Evolutionary conservation across 2,329 filamentous ascomycete genomes (phyloP), one percentile per base, ranked within the genome.

Genomic region (Cadophora sp.): DNA sequence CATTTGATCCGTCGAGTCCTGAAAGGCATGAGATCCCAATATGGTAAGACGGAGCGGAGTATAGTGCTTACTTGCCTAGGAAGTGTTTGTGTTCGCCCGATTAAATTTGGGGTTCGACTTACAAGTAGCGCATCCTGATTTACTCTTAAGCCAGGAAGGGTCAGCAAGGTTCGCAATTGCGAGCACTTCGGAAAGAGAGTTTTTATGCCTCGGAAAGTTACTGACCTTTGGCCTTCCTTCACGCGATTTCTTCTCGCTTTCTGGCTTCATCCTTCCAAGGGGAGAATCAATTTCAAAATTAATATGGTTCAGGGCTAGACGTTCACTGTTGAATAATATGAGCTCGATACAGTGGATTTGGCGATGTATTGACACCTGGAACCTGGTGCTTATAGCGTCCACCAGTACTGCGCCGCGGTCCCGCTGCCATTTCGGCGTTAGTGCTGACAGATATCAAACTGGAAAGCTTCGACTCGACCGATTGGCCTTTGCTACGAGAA

Each of bases 1-100:
- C 65, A 67, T 33, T 67, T 67, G 30, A 67, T 61, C n/a, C 61
- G 55, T 27, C 65, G 65, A 43, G 45, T 61, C 24, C 65, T 67
- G 16, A 16, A 16, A 20, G 5, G 18, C 11, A 4, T 43, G 13
- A 41, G 59, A 3, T 24, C 24, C 47, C 27, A 2, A 27, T 36
- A 8, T 39, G 9, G 1, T 4, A n/a, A n/a, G n/a, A n/a, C n/a
- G n/a, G n/a, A 24, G 13, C 1, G 4, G n/a, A n/a, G 9, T 11
- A 4, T 3, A n/a, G 8, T 47, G 0, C 58, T 45, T 47, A 59
- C 58, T 59, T 59, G 58, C 41, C 58, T 59, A 27, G 4, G 14
- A 43, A 0, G 6, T 27, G 41, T 60, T 33, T 48, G 30, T 13
- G 20, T 33, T 43, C 36, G 14, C 5, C 6, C 13, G 6, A 3